These are phyloP conservation scores for Tolypocladium pustulatum DNA, from an alignment of 2,329 filamentous ascomycete species.

Conservation along the genomic window DNA sequence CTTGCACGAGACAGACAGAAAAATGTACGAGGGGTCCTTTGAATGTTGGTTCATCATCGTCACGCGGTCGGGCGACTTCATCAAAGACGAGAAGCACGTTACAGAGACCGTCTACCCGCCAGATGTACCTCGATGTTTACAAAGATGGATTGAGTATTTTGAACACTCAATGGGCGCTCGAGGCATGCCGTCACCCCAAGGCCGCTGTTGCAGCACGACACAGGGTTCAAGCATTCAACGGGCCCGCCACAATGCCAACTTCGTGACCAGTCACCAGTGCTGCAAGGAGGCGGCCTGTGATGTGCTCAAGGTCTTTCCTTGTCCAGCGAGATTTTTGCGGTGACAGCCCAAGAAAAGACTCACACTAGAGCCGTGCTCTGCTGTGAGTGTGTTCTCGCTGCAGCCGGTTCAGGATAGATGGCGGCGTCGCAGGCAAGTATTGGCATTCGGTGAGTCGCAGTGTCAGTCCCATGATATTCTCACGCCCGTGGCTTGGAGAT, in stretches of 20 bases:
- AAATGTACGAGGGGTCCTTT: background rate
- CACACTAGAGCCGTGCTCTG: background rate
- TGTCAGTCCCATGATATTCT: background rate
- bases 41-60: background rate
- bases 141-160: background rate
- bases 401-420: background rate
- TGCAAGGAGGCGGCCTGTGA: background rate
- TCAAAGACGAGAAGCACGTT: background rate
- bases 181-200: background rate
- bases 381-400: background rate
- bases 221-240: background rate
- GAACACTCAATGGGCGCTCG: background rate
- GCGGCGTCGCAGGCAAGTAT: background rate
- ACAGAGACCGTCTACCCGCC: background rate
- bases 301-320: background rate
- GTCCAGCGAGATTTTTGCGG: background rate
- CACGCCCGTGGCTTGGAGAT: background rate
- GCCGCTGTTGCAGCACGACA: background rate
- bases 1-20: background rate
- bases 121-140: background rate
- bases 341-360: background rate
- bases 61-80: background rate
- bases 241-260: background rate
- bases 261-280: background rate
- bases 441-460: background rate